Conservation (phyloP, 371 early-diverging fungal species). For the Zopfochytrium polystomum region DNA sequence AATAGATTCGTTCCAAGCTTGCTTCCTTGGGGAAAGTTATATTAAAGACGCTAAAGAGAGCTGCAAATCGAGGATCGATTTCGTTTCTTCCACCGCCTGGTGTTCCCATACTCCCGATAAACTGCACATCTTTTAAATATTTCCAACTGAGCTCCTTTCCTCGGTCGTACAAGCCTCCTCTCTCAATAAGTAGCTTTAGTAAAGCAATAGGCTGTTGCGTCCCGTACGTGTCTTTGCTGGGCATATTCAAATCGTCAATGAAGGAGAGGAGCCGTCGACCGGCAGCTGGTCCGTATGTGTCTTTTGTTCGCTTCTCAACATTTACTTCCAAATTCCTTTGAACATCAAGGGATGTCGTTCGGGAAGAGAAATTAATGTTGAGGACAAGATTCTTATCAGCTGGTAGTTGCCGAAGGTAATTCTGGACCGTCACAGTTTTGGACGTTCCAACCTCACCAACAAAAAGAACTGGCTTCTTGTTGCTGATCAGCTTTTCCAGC, state of each 20-base stretch:
- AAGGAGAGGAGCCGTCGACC: slow-evolving; percentile 54
- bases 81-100: slow-evolving; percentile 60
- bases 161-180: slow-evolving; percentile 54
- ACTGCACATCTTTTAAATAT: slow-evolving; percentile 54
- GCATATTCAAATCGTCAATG: slow-evolving; percentile 62
- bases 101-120: slow-evolving; percentile 57
- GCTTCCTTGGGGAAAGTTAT: slow-evolving; percentile 56
- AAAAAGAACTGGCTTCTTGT: slow-evolving; percentile 51
- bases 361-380: slow-evolving; percentile 55
- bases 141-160: slow-evolving; percentile 59
- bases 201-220: slow-evolving; percentile 61
- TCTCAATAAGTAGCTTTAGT: slow-evolving; percentile 52
- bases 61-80: slow-evolving; percentile 57
- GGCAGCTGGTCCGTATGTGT: slow-evolving; percentile 58
- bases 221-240: slow-evolving; percentile 58
- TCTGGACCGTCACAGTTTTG: slow-evolving; percentile 57
- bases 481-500: slow-evolving; percentile 47
- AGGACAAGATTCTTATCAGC: slow-evolving; percentile 49
- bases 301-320: slow-evolving; percentile 60
- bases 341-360: slow-evolving; percentile 55
- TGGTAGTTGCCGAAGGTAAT: slow-evolving; percentile 48
- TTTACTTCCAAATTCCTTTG: slow-evolving; percentile 57
- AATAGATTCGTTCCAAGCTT: slow-evolving; percentile 49
- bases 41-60: slow-evolving; percentile 56
- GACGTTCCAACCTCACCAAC: slow-evolving; percentile 57